A percentile compares a stretch with the other conserved stretches of the same genome.
phyloP scores from a whole-genome alignment of 2,329 filamentous ascomycete genomes.

The Cryphonectria nitschkei region DNA sequence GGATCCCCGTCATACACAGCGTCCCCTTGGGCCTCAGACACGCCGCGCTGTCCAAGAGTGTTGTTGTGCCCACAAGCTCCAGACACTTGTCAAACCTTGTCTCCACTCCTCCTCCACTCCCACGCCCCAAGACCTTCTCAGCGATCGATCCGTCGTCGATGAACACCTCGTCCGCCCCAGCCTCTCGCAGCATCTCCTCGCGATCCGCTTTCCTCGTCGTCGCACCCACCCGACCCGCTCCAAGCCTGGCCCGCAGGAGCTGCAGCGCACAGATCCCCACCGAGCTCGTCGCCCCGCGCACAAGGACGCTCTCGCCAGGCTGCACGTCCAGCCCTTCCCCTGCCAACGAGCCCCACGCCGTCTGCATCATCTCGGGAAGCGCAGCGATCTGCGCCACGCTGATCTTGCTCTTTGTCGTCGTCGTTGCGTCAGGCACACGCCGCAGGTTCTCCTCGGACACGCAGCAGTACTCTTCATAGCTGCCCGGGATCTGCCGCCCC shows the following conservation, averaged over 20 bases:
- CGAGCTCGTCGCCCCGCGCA: constrained; percentile 53
- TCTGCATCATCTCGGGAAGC: constrained; percentile 56
- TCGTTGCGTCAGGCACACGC: constrained; percentile 32
- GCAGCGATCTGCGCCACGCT: constrained; percentile 44
- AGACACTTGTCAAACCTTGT: constrained; percentile 48
- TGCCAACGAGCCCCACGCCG: constrained; percentile 49
- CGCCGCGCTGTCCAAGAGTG: constrained; percentile 47
- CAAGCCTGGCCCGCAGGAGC: constrained; percentile 45
- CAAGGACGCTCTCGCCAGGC: constrained; percentile 47
- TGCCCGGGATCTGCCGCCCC: constrained; percentile 50
- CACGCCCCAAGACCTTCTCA: constrained; percentile 37
- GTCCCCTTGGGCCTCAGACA: constrained; percentile 44
- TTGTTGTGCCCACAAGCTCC: constrained; percentile 49
- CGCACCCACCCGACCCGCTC: constrained; percentile 41
- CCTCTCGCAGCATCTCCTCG: constrained; percentile 42
- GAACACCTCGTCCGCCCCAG: constrained; percentile 47
- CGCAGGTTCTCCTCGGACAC: constrained; percentile 47
- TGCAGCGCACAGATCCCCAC: constrained; percentile 51
- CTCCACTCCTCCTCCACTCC: constrained; percentile 6
- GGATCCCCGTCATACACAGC: constrained; percentile 48
- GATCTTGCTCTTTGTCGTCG: constrained; percentile 36
- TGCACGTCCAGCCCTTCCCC: constrained; percentile 41
- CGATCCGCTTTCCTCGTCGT: constrained; percentile 45
- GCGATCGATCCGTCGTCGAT: constrained; percentile 48
- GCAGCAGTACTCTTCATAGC: constrained; percentile 53